Base-by-base conservation (phyloP, 169 alveolate genomes). In the Ophryocystis elektroscirrha region DNA sequence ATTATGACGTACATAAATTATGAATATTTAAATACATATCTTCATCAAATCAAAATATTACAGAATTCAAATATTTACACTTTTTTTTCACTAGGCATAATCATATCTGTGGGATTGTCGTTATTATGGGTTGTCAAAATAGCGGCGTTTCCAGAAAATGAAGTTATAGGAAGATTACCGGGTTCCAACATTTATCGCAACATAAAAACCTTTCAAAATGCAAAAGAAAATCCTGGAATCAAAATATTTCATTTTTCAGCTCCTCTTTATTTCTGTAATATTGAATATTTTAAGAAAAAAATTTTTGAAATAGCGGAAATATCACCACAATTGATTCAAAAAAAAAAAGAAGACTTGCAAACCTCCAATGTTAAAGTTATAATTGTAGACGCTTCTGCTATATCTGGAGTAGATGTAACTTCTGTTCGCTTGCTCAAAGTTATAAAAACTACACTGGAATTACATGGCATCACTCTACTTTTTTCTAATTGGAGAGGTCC, bases 211-310 rank as follows among this genome's bases (percentile, higher is more conserved):
- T 62, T 62, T 19, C 71, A 60, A 18, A 50, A 43, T 56, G 65
- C 65, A 2, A 45, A 25, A 2, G 65, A 62, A 39, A 51, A 46
- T 7, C 65, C 64, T 24, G 64, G 65, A 20, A 55, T 62, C 56
- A 41, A 48, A 20, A 49, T 62, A n/a, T 23, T 62, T 39, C 71
- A 65, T 15, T 54, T 62, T 36, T 64, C 55, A 53, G 71, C 71
- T 12, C 53, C 71, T 2, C 48, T 62, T 36, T 56, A 62, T 44
- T 62, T 62, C 59, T 49, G 60, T 46, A 62, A 62, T 51, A 46
- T 56, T 30, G 64, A 41, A 32, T 62, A 30, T 47, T 55, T 62
- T n/a, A 61, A 56, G 47, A 16, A 45, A 2, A 47, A 52, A 9
- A 52, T 62, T 24, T 22, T 42, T 35, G 53, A 54, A 32, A n/a